These are phyloP conservation scores for Carpinus fangiana DNA, from an alignment of 306 rosid species.

Conservation along the genomic window DNA sequence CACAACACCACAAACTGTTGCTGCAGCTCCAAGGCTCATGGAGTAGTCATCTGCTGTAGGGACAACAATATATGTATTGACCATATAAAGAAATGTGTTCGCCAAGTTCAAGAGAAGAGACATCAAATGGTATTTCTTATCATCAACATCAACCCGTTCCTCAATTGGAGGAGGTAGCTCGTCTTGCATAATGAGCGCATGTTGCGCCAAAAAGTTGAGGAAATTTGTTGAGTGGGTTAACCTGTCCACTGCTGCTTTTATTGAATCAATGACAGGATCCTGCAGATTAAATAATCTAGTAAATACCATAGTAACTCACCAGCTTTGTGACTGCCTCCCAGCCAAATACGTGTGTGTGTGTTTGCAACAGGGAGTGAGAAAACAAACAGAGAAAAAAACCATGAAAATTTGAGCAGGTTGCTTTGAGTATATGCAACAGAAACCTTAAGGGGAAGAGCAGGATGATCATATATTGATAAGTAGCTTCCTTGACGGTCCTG, in stretches of 20 bases:
- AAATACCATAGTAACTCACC: conserved; percentile 20
- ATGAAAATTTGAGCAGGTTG: conserved; percentile 8
- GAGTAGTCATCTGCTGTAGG: conserved; percentile 99
- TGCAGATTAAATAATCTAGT: conserved; percentile 42
- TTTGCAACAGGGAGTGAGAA: not conserved
- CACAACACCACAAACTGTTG: conserved; percentile 95
- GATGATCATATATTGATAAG: conserved; percentile 91
- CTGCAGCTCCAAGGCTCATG: conserved; percentile 93
- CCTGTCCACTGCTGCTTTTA: conserved; percentile 91
- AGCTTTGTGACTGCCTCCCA: conserved; percentile 12
- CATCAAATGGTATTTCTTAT: conserved; percentile 74
- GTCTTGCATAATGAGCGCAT: conserved; percentile 95
- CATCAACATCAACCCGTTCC: conserved; percentile 66
- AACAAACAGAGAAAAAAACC: conserved; percentile 1
- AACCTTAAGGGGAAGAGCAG: conserved; percentile 86
- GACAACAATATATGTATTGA: conserved; percentile 95
- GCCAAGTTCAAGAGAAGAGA: conserved; percentile 90
- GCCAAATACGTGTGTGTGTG: conserved; percentile 2
- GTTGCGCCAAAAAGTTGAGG: conserved; percentile 90
- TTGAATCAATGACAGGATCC: conserved; percentile 87
- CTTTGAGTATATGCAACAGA: conserved; percentile 26
- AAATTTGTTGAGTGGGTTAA: conserved; percentile 87
- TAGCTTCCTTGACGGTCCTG: conserved; percentile 97
- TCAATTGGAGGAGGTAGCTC: conserved; percentile 74
- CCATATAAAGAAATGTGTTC: conserved; percentile 94